These are phyloP conservation scores for Pleurotus tuber-regium DNA, from an alignment of 768 basidiomycete genomes.

Conservation along the genomic window DNA sequence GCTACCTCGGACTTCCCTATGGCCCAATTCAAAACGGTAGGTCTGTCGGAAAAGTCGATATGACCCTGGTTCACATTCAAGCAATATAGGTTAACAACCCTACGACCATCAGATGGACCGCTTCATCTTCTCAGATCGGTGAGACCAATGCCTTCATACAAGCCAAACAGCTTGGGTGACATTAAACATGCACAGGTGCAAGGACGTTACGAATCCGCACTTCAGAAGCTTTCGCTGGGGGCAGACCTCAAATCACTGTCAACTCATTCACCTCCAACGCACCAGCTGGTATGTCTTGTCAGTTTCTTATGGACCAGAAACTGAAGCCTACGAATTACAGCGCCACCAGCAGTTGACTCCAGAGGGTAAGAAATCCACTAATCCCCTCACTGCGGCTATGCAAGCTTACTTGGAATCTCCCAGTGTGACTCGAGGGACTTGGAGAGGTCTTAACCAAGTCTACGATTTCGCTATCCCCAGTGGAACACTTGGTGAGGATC, in stretches of 20 bases:
- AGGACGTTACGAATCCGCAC: slow-evolving; percentile 45
- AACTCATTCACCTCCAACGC: slow-evolving; percentile 41
- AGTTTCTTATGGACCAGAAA: not conserved
- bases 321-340: slow-evolving; percentile 15
- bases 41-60: not conserved
- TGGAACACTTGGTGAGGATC: slow-evolving; percentile 21
- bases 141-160: not conserved
- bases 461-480: slow-evolving; percentile 43
- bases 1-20: slow-evolving; percentile 43
- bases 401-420: not conserved
- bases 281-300: slow-evolving; percentile 29
- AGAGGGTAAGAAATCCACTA: slow-evolving; percentile 31
- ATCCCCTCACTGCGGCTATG: not conserved
- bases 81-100: slow-evolving; percentile 36
- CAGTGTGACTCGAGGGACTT: slow-evolving; percentile 49
- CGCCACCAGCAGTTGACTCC: slow-evolving; percentile 38
- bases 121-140: slow-evolving; percentile 42
- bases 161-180: not conserved
- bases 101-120: slow-evolving; percentile 40
- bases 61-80: not conserved
- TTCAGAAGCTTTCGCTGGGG: slow-evolving; percentile 45
- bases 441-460: slow-evolving; percentile 44
- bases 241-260: slow-evolving; percentile 42
- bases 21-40: slow-evolving; percentile 44
- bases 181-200: slow-evolving; percentile 27